Conservation (phyloP, 305 asterid genomes). For the Lippia alba region DNA sequence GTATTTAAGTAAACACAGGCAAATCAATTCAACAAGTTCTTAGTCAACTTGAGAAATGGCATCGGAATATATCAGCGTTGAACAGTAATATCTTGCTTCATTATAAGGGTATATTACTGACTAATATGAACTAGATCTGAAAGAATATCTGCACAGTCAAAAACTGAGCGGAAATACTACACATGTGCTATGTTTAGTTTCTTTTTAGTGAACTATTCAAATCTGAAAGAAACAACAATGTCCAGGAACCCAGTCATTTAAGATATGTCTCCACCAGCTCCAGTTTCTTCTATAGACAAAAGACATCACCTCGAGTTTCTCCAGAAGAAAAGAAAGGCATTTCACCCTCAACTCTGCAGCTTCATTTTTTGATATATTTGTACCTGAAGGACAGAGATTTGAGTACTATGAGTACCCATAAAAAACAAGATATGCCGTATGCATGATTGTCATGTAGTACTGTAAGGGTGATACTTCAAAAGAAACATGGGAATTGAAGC, state of each 20-base stretch:
- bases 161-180: background rate
- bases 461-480: background rate
- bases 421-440: background rate
- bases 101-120: conserved; percentile 7
- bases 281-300: background rate
- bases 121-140: background rate
- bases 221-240: conserved; percentile 15
- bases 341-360: conserved; percentile 72
- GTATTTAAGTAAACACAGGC: conserved; percentile 31
- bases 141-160: conserved; percentile 5
- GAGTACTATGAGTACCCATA: conserved; percentile 7
- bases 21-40: conserved; percentile 7
- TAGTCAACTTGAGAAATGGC: background rate
- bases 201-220: conserved; percentile 7
- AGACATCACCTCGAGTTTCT: conserved; percentile 67
- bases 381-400: conserved; percentile 58
- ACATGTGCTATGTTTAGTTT: no score
- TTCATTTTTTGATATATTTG: conserved; percentile 76
- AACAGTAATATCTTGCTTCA: conserved; percentile 21
- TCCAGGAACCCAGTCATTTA: background rate
- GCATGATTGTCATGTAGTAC: background rate
- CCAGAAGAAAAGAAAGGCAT: conserved; percentile 73
- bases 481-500: background rate
- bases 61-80: background rate
- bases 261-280: background rate